These are phyloP conservation scores for Penicillium sp. DNA, from an alignment of 2,329 filamentous ascomycete genomes.

Conservation along the genomic window DNA sequence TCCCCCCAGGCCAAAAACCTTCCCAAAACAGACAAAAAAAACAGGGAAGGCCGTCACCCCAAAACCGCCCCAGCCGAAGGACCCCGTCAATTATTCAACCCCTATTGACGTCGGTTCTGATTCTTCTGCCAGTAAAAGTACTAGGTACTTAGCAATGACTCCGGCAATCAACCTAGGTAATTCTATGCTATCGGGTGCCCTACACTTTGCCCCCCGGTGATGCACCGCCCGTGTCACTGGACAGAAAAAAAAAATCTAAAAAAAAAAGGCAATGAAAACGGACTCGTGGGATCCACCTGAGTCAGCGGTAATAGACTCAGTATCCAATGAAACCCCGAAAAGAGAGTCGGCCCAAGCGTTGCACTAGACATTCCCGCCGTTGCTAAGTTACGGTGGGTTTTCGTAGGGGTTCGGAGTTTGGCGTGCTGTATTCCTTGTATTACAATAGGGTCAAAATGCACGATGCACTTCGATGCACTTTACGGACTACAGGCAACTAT, in stretches of 20 bases:
- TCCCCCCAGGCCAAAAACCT: background rate
- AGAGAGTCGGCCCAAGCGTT: constrained; percentile 11
- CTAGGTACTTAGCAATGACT: too few relatives aligned
- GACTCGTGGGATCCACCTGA: constrained; percentile 17
- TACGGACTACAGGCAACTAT: background rate
- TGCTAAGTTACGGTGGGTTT: constrained; percentile 5
- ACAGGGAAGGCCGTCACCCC: background rate
- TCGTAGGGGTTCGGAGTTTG: background rate
- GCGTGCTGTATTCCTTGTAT: background rate
- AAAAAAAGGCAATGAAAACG: constrained; percentile 16
- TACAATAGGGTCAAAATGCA: background rate
- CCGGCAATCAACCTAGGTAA: too few relatives aligned
- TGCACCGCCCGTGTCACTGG: constrained; percentile 25
- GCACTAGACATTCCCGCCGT: constrained; percentile 12
- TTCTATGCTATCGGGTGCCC: background rate
- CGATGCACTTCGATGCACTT: background rate
- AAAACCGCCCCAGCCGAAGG: background rate
- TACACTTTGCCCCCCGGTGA: constrained; percentile 11
- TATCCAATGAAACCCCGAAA: background rate
- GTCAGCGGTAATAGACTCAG: constrained; percentile 2
- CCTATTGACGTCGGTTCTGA: background rate
- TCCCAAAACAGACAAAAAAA: background rate
- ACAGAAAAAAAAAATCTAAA: constrained; percentile 14
- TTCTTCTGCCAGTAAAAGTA: background rate
- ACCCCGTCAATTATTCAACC: background rate